Evolutionary conservation across 495 filamentous ascomycete species (phyloP), one percentile per base, ranked within the genome.

Genomic region (Xanthoparmelia taractica): DNA sequence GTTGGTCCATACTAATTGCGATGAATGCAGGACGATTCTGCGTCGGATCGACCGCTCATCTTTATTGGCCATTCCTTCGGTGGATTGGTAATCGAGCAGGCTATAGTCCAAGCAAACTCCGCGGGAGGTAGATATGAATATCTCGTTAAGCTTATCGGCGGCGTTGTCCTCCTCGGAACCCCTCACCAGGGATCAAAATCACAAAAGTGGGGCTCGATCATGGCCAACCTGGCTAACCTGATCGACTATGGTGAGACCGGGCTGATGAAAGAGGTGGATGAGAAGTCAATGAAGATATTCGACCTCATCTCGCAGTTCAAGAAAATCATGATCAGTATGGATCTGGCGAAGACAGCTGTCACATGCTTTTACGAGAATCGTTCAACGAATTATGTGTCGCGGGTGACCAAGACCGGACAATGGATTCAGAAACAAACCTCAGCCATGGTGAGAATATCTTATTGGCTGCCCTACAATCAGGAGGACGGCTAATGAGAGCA

Each of bases 51-150:
- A 29, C 48, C 48, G 31, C 4, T 52, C 27, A 52, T 52, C 27
- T 52, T 52, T 18, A 52, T 52, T 52, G 48, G 48, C 13, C 48
- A 52, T 52, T 52, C 48, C 25, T 52, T 52, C 27, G 48, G 48
- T 52, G 48, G 48, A 52, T 13, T 52, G 48, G 48, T 52, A 8
- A 52, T 52, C 48, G 48, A 52, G 27, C 48, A 52, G 31, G 48
- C 48, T 2, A 27, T 52, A 31, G 48, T 52, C 48, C 48, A 52
- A 52, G 48, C 48, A 52, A 29, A 52, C 12, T 52, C 48, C 0
- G 25, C 27, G 25, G 48, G 48, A 18, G 6, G 13, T 31, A 52
- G 27, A 13, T 52, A 52, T 52, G 48, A 52, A 23, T 31, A 52
- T 31, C 48, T 52, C 2, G 27, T 52, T 4, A 31, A 52, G 25